Evolutionary conservation across 148 eudicot genomes (phyloP), one percentile per base, ranked within the genome.

Genomic region (Persicaria tinctoria): DNA sequence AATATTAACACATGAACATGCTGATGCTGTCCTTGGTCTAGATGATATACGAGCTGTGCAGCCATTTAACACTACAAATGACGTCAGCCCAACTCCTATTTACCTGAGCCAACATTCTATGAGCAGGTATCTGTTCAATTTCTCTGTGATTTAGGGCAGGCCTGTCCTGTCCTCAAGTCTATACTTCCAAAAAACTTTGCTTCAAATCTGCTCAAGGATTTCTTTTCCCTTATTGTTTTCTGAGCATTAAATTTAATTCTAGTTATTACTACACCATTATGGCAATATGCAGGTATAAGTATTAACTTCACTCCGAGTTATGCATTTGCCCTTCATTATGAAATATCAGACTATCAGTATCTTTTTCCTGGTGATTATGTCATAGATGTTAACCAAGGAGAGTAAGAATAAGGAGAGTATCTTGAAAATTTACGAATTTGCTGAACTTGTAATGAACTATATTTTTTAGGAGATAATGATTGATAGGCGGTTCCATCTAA

Each of bases 11-110:
- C 99, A 95, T 82, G 99, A 92, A 82, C 99, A 95, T 87, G 99
- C 97, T 75, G 99, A 95, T 87, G 99, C 96, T 32, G 86, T 90
- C 82, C 97, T 95, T 80, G 99, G 99, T 84, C 82, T 95, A 76
- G 97, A 92, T 76, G 99, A 95, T 74, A 79, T 95, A 75, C 96
- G 99, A 74, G 75, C 80, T 63, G 94, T 95, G 76, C 97, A 95
- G 77, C 97, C 94, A 79, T 89, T 74, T 85, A 90, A 97, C 75
- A 83, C 92, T 59, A 89, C 88, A 48, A 95, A 95, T 80, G 96
- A 95, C 68, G 89, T 92, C 76, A 84, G 78, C 69, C 96, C 99
- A 60, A 95, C 96, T 80, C 97, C 99, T 51, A 84, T 95, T 78
- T 90, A 84, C 82, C 91, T 92, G 72, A 86, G 83, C 71, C 89